Evolutionary conservation across 441 rosid species (phyloP).

Genomic region (Mallotus japonicus): DNA sequence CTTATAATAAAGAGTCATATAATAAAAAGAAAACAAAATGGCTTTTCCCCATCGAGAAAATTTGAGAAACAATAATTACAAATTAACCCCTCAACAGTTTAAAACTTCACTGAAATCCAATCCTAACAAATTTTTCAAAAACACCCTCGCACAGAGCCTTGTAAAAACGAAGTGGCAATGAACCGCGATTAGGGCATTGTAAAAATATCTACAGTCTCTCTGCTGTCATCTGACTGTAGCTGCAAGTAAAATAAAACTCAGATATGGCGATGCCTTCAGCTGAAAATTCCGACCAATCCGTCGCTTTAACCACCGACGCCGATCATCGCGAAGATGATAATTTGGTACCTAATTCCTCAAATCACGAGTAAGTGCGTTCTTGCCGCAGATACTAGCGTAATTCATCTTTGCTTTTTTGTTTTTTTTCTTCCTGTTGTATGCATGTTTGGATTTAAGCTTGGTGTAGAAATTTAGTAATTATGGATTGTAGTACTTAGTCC

Average conservation of each 20-base stretch:
- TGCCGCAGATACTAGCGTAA: background rate
- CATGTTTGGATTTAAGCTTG: too few relatives aligned
- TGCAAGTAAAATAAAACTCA: background rate
- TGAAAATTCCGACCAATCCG: constrained; percentile 21
- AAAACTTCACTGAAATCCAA: background rate
- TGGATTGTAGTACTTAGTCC: too few relatives aligned
- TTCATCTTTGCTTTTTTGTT: too few relatives aligned
- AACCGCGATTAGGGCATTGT: background rate
- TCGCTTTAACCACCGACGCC: background rate
- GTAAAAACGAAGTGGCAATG: background rate
- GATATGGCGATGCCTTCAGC: constrained; percentile 14
- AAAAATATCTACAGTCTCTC: background rate
- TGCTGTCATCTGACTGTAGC: background rate
- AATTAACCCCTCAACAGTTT: background rate
- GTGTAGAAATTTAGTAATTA: too few relatives aligned
- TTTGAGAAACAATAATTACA: too few relatives aligned
- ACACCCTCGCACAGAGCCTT: background rate
- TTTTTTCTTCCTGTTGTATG: too few relatives aligned
- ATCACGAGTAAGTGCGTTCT: constrained; percentile 23
- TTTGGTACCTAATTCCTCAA: constrained; percentile 15
- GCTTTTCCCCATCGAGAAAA: too few relatives aligned
- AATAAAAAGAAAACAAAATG: too few relatives aligned
- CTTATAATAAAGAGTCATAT: too few relatives aligned
- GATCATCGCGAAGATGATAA: constrained; percentile 13
- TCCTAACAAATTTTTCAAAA: background rate